Evolutionary conservation across 768 basidiomycete genomes (phyloP).

Genomic region (Tylopilus balloui): DNA sequence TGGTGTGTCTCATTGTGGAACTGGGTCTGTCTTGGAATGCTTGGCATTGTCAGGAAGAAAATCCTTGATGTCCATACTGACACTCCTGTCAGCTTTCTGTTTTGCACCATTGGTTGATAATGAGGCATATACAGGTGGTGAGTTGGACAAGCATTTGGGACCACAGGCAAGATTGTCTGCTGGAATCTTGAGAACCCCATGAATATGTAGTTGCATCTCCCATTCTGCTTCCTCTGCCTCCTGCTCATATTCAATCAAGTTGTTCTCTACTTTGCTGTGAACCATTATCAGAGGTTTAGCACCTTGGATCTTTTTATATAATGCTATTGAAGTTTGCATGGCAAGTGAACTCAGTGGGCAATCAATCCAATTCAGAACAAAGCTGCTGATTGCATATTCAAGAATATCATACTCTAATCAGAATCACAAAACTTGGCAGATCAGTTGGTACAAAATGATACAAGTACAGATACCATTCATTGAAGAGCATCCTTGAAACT

Average conservation of each 20-base stretch:
- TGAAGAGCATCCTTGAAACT: too few species aligned
- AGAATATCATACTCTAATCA: too few species aligned
- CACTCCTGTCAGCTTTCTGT: slow-evolving; percentile 51
- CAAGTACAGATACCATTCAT: too few species aligned
- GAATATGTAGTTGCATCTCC: slow-evolving; percentile 55
- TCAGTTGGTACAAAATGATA: too few species aligned
- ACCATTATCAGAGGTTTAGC: too few species aligned
- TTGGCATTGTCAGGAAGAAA: slow-evolving; percentile 26
- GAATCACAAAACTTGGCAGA: too few species aligned
- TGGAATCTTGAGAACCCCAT: slow-evolving; percentile 49
- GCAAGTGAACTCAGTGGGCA: too few species aligned
- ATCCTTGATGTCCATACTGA: slow-evolving; percentile 29
- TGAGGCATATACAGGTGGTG: slow-evolving; percentile 19
- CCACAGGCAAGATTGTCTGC: slow-evolving; percentile 47
- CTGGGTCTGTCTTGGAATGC: slow-evolving; percentile 25
- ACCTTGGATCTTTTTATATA: slow-evolving; percentile 87
- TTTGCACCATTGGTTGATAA: slow-evolving; percentile 37
- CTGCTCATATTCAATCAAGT: slow-evolving; percentile 74
- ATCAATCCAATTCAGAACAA: too few species aligned
- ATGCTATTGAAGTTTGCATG: slow-evolving; percentile 88
- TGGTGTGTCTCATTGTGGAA: slow-evolving; percentile 3
- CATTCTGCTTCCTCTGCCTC: slow-evolving; percentile 72
- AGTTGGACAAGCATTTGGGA: slow-evolving; percentile 15
- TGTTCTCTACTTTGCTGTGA: slow-evolving; percentile 55
- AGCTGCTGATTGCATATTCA: too few species aligned